Evolutionary conservation across 1,139 yeast species (phyloP).

Genomic region (Taphrina flavorubra): DNA sequence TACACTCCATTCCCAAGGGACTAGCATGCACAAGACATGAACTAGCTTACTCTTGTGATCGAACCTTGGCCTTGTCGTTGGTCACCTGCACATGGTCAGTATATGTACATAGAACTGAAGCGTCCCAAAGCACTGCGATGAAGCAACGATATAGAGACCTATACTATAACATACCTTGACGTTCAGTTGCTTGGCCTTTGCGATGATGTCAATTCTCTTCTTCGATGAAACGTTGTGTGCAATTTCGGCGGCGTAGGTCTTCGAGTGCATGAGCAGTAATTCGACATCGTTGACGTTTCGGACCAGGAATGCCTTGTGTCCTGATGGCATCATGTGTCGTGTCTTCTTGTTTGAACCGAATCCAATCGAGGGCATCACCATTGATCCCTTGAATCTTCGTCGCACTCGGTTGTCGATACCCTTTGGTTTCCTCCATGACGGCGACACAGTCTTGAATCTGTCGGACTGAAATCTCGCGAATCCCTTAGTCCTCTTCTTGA

Average conservation of each 20-base stretch:
- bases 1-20: slow-evolving; percentile 11
- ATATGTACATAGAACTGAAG: too few relatives aligned
- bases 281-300: slow-evolving; percentile 93
- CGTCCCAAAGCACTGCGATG: not conserved
- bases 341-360: slow-evolving; percentile 99
- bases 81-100: slow-evolving; percentile 60
- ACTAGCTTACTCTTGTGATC: slow-evolving; percentile 42
- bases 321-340: slow-evolving; percentile 93
- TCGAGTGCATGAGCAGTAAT: slow-evolving; percentile 94
- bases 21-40: not conserved
- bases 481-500: slow-evolving; percentile 98
- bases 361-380: slow-evolving; percentile 99
- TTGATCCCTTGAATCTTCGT: slow-evolving; percentile 99
- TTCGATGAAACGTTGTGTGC: slow-evolving; percentile 98
- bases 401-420: slow-evolving; percentile 98
- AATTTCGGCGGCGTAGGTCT: slow-evolving; percentile 98
- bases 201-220: slow-evolving; percentile 95
- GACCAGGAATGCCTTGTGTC: slow-evolving; percentile 96
- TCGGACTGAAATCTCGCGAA: slow-evolving; percentile 99
- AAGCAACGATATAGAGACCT: not conserved
- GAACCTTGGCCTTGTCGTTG: slow-evolving; percentile 82
- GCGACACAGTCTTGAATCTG: slow-evolving; percentile 97
- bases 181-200: slow-evolving; percentile 98
- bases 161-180: slow-evolving; percentile 59
- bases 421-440: slow-evolving; percentile 99